Evolutionary conservation across 148 eudicot genomes (phyloP).

Genomic region (Amaranthus palmeri): DNA sequence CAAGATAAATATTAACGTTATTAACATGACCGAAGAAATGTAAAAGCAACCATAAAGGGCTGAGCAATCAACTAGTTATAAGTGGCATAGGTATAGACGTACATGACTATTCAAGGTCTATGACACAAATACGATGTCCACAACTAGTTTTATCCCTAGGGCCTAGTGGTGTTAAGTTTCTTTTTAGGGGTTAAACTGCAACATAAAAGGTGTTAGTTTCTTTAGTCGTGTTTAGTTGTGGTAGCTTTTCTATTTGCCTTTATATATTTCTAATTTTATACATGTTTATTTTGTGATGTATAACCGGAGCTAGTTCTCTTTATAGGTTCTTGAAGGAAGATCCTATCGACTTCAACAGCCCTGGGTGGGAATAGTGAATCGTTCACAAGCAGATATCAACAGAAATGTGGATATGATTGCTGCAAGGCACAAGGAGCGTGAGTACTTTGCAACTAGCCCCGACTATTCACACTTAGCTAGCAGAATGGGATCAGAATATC

Average conservation of each 20-base stretch:
- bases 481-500: slow-evolving; percentile 86
- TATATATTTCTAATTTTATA: too few relatives aligned
- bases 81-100: too few relatives aligned
- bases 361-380: slow-evolving; percentile 81
- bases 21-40: too few relatives aligned
- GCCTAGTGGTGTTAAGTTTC: too few relatives aligned
- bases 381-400: slow-evolving; percentile 78
- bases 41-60: too few relatives aligned
- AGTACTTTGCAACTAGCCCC: slow-evolving; percentile 70
- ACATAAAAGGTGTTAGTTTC: not conserved
- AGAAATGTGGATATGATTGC: slow-evolving; percentile 64
- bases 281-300: not conserved
- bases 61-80: too few relatives aligned
- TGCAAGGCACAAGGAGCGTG: slow-evolving; percentile 66
- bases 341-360: slow-evolving; percentile 61
- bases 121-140: too few relatives aligned
- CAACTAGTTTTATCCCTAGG: too few relatives aligned
- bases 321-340: slow-evolving; percentile 79
- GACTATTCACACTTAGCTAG: slow-evolving; percentile 66
- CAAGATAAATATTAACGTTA: too few relatives aligned
- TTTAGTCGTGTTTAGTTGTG: not conserved
- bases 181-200: too few relatives aligned
- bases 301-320: not conserved
- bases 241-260: not conserved
- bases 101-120: too few relatives aligned